Conservation (phyloP, 2,329 filamentous ascomycete genomes). For the Fusarium caatingaense region DNA sequence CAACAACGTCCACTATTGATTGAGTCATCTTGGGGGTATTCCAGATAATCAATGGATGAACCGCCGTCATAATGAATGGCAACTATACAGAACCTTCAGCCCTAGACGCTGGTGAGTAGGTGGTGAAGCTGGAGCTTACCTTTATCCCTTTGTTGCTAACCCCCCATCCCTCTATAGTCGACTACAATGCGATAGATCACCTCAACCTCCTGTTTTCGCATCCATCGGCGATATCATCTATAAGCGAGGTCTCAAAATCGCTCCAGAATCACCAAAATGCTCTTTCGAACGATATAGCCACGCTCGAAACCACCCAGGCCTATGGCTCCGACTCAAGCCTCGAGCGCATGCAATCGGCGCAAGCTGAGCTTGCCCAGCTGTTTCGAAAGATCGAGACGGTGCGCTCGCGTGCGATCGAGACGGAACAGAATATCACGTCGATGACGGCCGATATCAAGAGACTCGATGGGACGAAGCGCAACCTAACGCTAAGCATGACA, state of each 20-base stretch:
- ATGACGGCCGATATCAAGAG: slow-evolving; percentile 99
- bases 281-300: slow-evolving; percentile 80
- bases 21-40: slow-evolving; percentile 14
- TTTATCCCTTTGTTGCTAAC: slow-evolving; percentile 34
- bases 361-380: slow-evolving; percentile 87
- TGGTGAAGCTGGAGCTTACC: slow-evolving; percentile 13
- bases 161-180: slow-evolving; percentile 56
- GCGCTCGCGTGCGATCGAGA: slow-evolving; percentile 86
- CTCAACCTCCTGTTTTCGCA: slow-evolving; percentile 94
- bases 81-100: slow-evolving; percentile 51
- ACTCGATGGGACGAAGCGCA: slow-evolving; percentile 94
- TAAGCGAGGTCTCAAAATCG: slow-evolving; percentile 77
- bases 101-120: slow-evolving; percentile 58
- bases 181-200: slow-evolving; percentile 94
- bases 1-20: not conserved
- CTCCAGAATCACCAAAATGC: slow-evolving; percentile 83
- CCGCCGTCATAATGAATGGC: slow-evolving; percentile 55
- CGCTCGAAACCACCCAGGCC: slow-evolving; percentile 80
- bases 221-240: slow-evolving; percentile 83
- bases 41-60: not conserved
- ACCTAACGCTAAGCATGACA: slow-evolving; percentile 97
- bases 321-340: slow-evolving; percentile 89
- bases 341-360: slow-evolving; percentile 89
- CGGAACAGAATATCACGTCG: slow-evolving; percentile 93
- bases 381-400: slow-evolving; percentile 97